Percentiles rank a stretch among this genome's conserved stretches.
phyloP scores from a whole-genome alignment of 352 stramenopile species.

The Hyaloperonospora arabidopsidis region DNA sequence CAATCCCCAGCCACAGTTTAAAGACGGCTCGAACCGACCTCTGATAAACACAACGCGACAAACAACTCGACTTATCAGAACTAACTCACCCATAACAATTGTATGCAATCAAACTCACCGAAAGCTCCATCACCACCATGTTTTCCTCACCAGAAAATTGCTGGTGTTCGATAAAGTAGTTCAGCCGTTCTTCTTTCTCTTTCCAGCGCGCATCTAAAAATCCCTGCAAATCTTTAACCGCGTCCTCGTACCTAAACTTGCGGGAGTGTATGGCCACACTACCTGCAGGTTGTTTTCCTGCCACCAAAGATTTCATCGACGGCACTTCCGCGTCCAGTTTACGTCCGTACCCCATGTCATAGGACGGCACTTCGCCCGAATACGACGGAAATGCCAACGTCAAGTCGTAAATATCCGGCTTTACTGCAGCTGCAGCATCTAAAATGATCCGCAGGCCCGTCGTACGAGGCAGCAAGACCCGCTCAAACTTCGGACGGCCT shows the following conservation, averaged over 20 bases:
- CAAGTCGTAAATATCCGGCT: conserved; percentile 90
- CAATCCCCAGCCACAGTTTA: conserved; percentile 68
- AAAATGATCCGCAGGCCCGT: conserved; percentile 90
- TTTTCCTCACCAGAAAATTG: conserved; percentile 33
- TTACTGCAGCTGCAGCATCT: conserved; percentile 75
- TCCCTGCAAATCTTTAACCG: conserved; percentile 35
- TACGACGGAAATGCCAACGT: conserved; percentile 86
- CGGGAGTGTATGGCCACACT: conserved; percentile 48
- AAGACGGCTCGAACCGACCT: conserved; percentile 57
- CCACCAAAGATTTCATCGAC: conserved; percentile 70
- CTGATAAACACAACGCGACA: conserved; percentile 22
- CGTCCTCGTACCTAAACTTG: conserved; percentile 62
- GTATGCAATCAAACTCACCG: conserved; percentile 20
- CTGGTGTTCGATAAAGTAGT: conserved; percentile 72
- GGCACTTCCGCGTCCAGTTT: conserved; percentile 78
- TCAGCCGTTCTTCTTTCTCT: conserved; percentile 67
- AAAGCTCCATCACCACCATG: conserved; percentile 30
- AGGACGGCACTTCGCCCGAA: conserved; percentile 80
- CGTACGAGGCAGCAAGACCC: conserved; percentile 87
- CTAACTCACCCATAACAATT: background rate
- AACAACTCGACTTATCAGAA: conserved; percentile 1
- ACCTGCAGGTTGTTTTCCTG: conserved; percentile 37
- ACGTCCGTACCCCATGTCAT: conserved; percentile 82
- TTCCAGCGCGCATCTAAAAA: conserved; percentile 68
- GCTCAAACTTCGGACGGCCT: conserved; percentile 81